A percentile compares a stretch with the other conserved stretches of the same genome.
Conservation (phyloP, 148 eudicot genomes). For the Rhododendron ovatum region DNA sequence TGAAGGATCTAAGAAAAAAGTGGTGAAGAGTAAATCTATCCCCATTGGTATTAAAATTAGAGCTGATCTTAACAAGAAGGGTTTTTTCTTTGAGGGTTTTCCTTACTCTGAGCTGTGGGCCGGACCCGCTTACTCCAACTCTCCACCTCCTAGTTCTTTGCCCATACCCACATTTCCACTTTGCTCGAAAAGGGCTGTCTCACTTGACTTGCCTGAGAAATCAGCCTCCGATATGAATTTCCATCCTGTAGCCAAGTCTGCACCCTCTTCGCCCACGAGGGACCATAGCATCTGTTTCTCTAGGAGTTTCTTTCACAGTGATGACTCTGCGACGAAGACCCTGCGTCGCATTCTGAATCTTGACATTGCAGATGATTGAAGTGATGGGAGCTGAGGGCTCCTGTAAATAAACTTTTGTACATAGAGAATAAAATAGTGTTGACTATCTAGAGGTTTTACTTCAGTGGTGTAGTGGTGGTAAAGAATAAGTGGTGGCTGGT, state of each 20-base stretch:
- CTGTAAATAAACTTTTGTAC: constrained; percentile 45
- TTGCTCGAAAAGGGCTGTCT: constrained; percentile 59
- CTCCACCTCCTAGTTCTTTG: constrained; percentile 89
- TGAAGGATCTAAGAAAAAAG: constrained; percentile 31
- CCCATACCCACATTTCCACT: constrained; percentile 81
- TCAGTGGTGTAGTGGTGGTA: constrained; percentile 24
- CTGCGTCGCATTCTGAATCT: constrained; percentile 95
- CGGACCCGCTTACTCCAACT: constrained; percentile 84
- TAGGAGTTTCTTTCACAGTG: constrained; percentile 30
- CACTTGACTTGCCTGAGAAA: constrained; percentile 56
- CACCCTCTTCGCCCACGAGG: constrained; percentile 86
- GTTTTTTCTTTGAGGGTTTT: constrained; percentile 19
- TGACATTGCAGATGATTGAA: constrained; percentile 64
- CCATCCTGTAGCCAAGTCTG: constrained; percentile 63
- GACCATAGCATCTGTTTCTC: constrained; percentile 26
- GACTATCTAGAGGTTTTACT: constrained; percentile 18
- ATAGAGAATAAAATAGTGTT: constrained; percentile 32
- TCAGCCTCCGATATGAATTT: constrained; percentile 45
- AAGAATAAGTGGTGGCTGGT: constrained; percentile 32
- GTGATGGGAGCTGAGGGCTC: constrained; percentile 21
- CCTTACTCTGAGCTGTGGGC: constrained; percentile 76
- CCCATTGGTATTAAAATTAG: constrained; percentile 50
- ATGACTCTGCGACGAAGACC: constrained; percentile 73
- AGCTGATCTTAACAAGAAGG: constrained; percentile 23
- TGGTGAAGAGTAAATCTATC: constrained; percentile 30